These are phyloP conservation scores for Pichia sp. DNA, from an alignment of 1,139 yeast species.

Conservation along the genomic window DNA sequence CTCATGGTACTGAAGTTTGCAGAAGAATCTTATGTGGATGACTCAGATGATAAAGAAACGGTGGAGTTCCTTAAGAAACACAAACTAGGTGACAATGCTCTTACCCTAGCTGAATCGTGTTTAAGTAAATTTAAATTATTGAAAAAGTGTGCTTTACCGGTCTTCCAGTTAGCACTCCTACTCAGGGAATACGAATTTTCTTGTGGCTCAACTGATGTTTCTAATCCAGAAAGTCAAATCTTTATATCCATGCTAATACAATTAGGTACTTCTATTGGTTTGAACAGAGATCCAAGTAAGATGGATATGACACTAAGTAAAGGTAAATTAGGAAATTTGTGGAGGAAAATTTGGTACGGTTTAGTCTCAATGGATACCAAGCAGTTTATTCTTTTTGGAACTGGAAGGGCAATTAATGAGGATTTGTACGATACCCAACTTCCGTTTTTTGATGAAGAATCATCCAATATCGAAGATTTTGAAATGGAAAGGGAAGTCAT, in stretches of 20 bases:
- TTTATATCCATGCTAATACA: constrained; percentile 40
- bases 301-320: constrained; percentile 20
- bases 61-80: constrained; percentile 36
- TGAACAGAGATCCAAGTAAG: constrained; percentile 44
- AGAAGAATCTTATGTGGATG: constrained; percentile 30
- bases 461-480: constrained; percentile 21
- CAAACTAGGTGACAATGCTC: constrained; percentile 41
- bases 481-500: constrained; percentile 24
- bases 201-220: constrained; percentile 37
- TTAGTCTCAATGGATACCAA: constrained; percentile 33
- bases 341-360: constrained; percentile 50
- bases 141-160: constrained; percentile 41
- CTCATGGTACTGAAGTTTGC: constrained; percentile 38
- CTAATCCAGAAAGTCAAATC: constrained; percentile 36
- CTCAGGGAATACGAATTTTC: constrained; percentile 39
- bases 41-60: constrained; percentile 18
- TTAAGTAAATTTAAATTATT: constrained; percentile 44
- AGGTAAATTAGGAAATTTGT: constrained; percentile 31
- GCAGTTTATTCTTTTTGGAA: constrained; percentile 36
- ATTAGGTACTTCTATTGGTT: constrained; percentile 43
- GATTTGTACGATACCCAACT: constrained; percentile 34
- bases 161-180: constrained; percentile 42
- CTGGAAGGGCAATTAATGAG: constrained; percentile 31
- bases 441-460: constrained; percentile 27
- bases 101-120: constrained; percentile 46